Conservation (phyloP, 169 alveolate species). For the Blepharisma undulans region DNA sequence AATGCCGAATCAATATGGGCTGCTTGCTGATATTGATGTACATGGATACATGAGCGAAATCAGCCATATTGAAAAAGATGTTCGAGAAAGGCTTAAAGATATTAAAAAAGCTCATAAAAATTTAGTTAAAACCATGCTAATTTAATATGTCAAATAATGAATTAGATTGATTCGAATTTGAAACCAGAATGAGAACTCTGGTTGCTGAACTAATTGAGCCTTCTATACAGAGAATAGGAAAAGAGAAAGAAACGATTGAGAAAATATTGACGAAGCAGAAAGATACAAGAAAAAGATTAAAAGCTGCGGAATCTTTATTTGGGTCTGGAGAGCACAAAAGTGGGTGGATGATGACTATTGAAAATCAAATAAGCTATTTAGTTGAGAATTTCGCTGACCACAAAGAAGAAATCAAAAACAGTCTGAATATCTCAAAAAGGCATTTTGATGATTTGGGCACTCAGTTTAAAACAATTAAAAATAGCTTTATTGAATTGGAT, state of each 20-base stretch:
- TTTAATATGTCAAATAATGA: neutral
- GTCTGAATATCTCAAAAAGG: neutral
- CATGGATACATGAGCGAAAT: neutral
- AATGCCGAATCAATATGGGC: neutral
- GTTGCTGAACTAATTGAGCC: slow-evolving; percentile 58
- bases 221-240: slow-evolving; percentile 50
- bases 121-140: neutral
- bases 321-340: slow-evolving; percentile 3
- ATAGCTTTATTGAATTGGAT: neutral
- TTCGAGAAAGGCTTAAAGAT: neutral
- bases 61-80: neutral
- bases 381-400: neutral
- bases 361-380: neutral
- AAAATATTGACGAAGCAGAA: neutral
- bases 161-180: slow-evolving; percentile 63
- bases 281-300: neutral
- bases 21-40: neutral
- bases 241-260: slow-evolving; percentile 53
- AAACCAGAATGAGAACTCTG: slow-evolving; percentile 61
- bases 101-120: neutral
- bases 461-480: neutral
- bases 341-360: slow-evolving; percentile 13
- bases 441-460: neutral
- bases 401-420: neutral
- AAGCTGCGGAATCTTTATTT: neutral